phyloP scores from a whole-genome alignment of 1,284 basidiomycete species.

The Wallemia mellicola region DNA sequence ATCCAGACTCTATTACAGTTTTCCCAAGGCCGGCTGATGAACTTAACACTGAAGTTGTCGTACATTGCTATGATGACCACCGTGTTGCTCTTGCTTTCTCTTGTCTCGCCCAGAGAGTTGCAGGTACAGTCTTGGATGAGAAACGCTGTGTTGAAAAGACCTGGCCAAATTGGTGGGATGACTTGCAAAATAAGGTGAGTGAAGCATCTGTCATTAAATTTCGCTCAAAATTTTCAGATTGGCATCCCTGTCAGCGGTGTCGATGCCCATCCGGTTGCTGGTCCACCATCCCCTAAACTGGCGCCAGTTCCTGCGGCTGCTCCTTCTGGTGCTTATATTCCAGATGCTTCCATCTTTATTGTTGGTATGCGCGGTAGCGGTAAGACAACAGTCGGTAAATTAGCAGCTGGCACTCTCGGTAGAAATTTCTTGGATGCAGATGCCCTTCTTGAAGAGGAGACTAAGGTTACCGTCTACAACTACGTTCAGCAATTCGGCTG shows the following conservation, averaged over 20 bases:
- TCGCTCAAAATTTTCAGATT: constrained; percentile 24
- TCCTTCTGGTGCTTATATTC: constrained; percentile 13
- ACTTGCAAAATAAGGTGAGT: constrained; percentile 61
- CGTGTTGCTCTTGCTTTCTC: constrained; percentile 96
- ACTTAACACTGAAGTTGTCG: constrained; percentile 35
- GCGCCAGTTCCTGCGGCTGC: neutral
- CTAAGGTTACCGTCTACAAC: constrained; percentile 32
- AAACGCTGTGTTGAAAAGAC: constrained; percentile 98
- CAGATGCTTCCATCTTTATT: constrained; percentile 41
- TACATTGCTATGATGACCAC: constrained; percentile 95
- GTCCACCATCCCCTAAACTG: constrained; percentile 11
- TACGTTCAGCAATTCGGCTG: constrained; percentile 52
- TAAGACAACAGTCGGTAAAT: constrained; percentile 61
- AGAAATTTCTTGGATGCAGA: constrained; percentile 76
- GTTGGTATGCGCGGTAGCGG: constrained; percentile 94
- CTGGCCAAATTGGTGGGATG: constrained; percentile 99
- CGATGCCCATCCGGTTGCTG: constrained; percentile 24
- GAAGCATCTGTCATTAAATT: constrained; percentile 2
- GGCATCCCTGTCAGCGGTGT: constrained; percentile 66
- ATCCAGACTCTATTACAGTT: constrained; percentile 75
- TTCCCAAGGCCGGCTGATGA: constrained; percentile 37
- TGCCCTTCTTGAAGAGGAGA: constrained; percentile 35
- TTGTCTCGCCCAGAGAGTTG: constrained; percentile 45
- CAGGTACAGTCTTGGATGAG: constrained; percentile 60
- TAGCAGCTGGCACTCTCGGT: constrained; percentile 40